Evolutionary conservation across 805 yeast species (phyloP), one percentile per base, ranked within the genome.

Genomic region (Candida methanosorbosa): DNA sequence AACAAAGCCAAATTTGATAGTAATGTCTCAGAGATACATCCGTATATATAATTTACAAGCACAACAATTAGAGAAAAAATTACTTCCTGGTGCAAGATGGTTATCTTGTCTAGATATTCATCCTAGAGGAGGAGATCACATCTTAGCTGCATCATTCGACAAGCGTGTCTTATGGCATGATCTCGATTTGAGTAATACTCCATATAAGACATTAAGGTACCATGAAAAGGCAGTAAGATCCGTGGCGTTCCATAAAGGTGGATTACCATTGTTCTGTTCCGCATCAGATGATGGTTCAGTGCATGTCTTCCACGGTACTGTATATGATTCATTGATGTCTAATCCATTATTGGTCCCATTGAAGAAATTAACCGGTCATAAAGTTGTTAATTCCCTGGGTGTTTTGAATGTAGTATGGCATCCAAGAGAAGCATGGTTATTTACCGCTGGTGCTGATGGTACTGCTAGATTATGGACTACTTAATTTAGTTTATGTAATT

Each of bases 91-190:
- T 51, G 97, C 95, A 2, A 77, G 95, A 59, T 85, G 95, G 95
- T 71, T 92, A 48, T 78, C 94, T 15, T 71, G 79, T 46, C 78
- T 92, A 52, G 97, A 88, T 55, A 81, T 92, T 34, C 97, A 92
- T 59, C 97, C 97, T 38, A 71, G 94, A 44, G 64, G 64, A 19
- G 98, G 98, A 37, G 97, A 92, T 57, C 88, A 92, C 52, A 76
- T 92, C 35, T 62, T 92, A 42, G 95, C 95, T 12, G 83, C 90
- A 7, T 86, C 97, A 2, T 92, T 75, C 57, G 98, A 92, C 59
- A 87, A 88, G 68, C 74, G 97, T 46, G 94, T 92, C 5, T 70
- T 88, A 45, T 92, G 98, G 98, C 97, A 90, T 53, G 98, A 92
- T 68, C 64, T 90, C 52, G 98, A 92, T 58, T 69, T 94, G 42